These are phyloP conservation scores for Zygosaccharomyces siamensis DNA, from an alignment of 805 yeast species.

Conservation along the genomic window DNA sequence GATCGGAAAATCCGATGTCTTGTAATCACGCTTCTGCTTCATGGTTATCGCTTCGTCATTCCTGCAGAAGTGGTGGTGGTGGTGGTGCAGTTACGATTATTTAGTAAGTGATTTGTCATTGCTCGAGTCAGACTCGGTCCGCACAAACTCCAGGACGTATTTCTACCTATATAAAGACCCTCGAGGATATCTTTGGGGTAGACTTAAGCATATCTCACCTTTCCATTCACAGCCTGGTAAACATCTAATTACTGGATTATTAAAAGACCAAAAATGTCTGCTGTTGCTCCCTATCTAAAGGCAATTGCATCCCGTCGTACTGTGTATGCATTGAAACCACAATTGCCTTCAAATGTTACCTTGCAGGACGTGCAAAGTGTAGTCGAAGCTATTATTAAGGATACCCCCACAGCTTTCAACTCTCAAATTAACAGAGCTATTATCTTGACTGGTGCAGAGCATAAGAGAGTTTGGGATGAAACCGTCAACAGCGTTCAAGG, in stretches of 20 bases:
- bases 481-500: constrained; percentile 38
- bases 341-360: constrained; percentile 39
- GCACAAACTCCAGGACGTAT: background rate
- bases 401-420: constrained; percentile 50
- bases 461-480: constrained; percentile 43
- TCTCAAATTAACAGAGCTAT: constrained; percentile 48
- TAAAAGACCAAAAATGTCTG: constrained; percentile 10
- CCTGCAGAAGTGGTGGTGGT: background rate
- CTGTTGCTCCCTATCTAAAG: constrained; percentile 25
- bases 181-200: background rate
- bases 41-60: background rate
- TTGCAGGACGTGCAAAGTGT: constrained; percentile 38
- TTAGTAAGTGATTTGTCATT: background rate
- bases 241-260: too few species aligned
- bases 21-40: background rate
- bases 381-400: constrained; percentile 43
- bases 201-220: background rate
- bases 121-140: background rate
- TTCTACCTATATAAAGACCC: background rate
- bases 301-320: constrained; percentile 44
- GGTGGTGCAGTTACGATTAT: background rate
- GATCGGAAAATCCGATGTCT: too few species aligned
- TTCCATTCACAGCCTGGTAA: too few species aligned
- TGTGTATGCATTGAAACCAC: constrained; percentile 42
- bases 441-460: constrained; percentile 43